Conservation (phyloP, 176 grass and related monocot genomes). For the Rhipidocladum racemiflorum region DNA sequence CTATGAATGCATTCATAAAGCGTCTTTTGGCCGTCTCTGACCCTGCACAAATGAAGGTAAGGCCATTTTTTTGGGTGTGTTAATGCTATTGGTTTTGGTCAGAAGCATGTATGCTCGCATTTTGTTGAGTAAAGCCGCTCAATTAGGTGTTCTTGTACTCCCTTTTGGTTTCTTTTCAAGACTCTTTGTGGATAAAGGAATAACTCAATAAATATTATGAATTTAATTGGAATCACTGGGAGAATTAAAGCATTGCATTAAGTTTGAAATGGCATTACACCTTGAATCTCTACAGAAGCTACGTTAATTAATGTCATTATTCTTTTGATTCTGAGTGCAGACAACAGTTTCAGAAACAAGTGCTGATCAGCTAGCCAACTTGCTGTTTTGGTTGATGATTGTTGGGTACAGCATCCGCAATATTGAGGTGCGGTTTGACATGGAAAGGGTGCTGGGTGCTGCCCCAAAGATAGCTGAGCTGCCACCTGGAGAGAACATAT, state of each 20-base stretch:
- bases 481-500: slow-evolving; percentile 63
- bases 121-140: neutral
- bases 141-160: neutral
- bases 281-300: neutral
- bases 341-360: slow-evolving; percentile 71
- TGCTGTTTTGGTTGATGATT: slow-evolving; percentile 89
- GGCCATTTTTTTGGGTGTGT: neutral
- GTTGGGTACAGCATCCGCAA: slow-evolving; percentile 92
- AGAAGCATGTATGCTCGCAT: neutral
- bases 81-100: neutral
- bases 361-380: slow-evolving; percentile 67
- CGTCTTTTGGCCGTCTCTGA: slow-evolving; percentile 84
- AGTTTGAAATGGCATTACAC: neutral
- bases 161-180: neutral
- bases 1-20: slow-evolving; percentile 94
- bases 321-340: slow-evolving; percentile 25
- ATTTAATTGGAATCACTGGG: neutral
- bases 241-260: neutral
- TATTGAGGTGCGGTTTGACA: slow-evolving; percentile 91
- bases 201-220: neutral
- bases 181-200: neutral
- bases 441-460: slow-evolving; percentile 79
- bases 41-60: slow-evolving; percentile 87
- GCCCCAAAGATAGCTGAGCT: slow-evolving; percentile 61
- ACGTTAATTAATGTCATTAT: neutral